These are phyloP conservation scores for Globisporangium alternatum DNA, from an alignment of 352 stramenopile genomes.

Conservation along the genomic window DNA sequence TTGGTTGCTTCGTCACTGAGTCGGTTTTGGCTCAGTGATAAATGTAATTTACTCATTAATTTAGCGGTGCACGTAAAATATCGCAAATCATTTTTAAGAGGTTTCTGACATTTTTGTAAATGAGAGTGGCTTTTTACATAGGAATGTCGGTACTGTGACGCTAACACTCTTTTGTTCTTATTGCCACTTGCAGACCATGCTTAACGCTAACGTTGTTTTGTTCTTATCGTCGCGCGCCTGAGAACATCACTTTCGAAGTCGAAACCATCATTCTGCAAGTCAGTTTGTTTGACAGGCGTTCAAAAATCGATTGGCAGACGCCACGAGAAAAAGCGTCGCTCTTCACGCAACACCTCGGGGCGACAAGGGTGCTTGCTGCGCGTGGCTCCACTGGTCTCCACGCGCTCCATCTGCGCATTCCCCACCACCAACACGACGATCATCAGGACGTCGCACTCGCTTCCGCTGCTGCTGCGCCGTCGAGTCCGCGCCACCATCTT, in stretches of 20 bases:
- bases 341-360: not conserved
- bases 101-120: too few species aligned
- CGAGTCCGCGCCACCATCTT: not conserved
- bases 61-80: not conserved
- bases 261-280: too few species aligned
- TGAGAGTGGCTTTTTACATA: too few species aligned
- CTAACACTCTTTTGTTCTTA: too few species aligned
- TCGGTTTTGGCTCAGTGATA: too few species aligned
- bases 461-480: not conserved
- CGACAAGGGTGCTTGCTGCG: not conserved
- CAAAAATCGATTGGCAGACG: not conserved
- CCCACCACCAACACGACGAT: not conserved
- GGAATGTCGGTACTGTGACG: too few species aligned
- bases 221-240: too few species aligned
- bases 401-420: not conserved
- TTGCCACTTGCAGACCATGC: too few species aligned
- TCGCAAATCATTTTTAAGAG: not conserved
- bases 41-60: too few species aligned
- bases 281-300: not conserved
- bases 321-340: conserved; percentile 9
- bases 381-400: conserved; percentile 3
- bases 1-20: too few species aligned
- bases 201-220: too few species aligned
- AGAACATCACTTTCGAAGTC: not conserved
- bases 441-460: not conserved